A percentile compares a stretch with the other conserved stretches of the same genome.
phyloP scores from a whole-genome alignment of 2,329 filamentous ascomycete genomes.

The Cladosporium sp. region DNA sequence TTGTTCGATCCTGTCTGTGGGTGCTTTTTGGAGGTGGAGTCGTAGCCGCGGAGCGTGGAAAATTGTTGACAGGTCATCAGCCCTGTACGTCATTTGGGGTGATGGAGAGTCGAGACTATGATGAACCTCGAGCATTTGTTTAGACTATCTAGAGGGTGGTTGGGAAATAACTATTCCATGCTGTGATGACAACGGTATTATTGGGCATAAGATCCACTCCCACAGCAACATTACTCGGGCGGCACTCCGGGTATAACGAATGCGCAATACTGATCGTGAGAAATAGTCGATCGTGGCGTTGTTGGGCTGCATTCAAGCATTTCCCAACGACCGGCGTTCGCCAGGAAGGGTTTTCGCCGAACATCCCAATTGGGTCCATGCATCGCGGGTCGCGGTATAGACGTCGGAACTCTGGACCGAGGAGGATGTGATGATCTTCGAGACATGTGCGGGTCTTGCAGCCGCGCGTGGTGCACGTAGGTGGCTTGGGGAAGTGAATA shows the following conservation, averaged over 20 bases:
- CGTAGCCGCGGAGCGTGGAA: conserved; percentile 11
- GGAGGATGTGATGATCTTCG: conserved; percentile 1
- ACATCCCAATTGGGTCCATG: neutral
- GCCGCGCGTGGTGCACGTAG: conserved; percentile 2
- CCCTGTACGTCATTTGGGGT: conserved; percentile 9
- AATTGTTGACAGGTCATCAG: neutral
- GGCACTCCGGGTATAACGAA: neutral
- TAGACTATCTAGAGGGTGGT: neutral
- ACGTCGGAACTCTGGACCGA: neutral
- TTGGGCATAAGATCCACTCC: neutral
- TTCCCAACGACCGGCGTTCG: conserved; percentile 3
- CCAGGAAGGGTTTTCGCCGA: conserved; percentile 8
- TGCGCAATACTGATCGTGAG: neutral
- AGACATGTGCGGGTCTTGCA: neutral
- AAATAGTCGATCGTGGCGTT: neutral
- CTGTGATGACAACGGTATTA: neutral
- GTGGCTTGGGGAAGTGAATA: conserved; percentile 5
- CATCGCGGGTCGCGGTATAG: neutral
- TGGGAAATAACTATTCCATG: neutral
- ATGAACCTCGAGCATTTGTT: neutral
- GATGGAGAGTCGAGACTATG: neutral
- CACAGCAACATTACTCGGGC: neutral
- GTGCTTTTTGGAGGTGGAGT: conserved; percentile 8
- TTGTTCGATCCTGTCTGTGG: conserved; percentile 9
- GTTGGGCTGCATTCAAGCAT: neutral